Base-by-base conservation (phyloP, 331 rosid species). In the Telfairia occidentalis region DNA sequence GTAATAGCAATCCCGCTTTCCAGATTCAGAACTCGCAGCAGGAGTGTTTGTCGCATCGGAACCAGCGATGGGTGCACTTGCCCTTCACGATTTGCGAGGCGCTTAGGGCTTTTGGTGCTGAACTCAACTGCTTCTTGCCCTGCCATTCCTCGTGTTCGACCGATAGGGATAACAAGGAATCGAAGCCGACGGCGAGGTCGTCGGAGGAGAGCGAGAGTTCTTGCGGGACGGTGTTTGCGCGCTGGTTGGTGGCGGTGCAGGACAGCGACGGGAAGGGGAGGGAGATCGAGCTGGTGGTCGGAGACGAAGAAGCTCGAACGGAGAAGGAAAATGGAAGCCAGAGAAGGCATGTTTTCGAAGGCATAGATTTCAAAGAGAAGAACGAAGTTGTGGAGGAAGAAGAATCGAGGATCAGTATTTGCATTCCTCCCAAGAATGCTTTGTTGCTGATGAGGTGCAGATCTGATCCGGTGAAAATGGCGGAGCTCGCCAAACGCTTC, bases 391-490 rank as follows among this genome's bases (percentile, higher is more conserved):
- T 9, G 2, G 86, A 71, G 50, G 83, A 66, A 45, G 96, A 87
- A 52, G 83, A 91, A 74, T 85, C 78, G 0, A 82, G 75, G 7
- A 90, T 85, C 29, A 85, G 98, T 26, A 26, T 88, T 16, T 95
- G 96, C 55, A 71, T 90, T 30, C 98, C 98, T 16, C 98, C 98
- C 0, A 95, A 91, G 83, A 95, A 95, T 84, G 98, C 97, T 72
- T 84, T 95, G 45, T 78, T 95, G 81, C 83, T 95, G 28, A 95
- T 95, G 98, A 88, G 98, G 82, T 91, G 98, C 23, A 90, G 98
- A 86, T 95, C 98, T 85, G 98, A 95, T 82, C 98, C 98, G 38
- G 96, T 91, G 49, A 95, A 88, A 81, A 87, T 92, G 98, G 98
- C 97, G 2, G 97, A 94, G 45, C 85, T 95, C 35, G 96, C 96